A percentile compares a stretch with the other conserved stretches of the same genome.
Evolutionary conservation across 2,329 filamentous ascomycete genomes (phyloP).

Genomic region (Aschersonia sp.): DNA sequence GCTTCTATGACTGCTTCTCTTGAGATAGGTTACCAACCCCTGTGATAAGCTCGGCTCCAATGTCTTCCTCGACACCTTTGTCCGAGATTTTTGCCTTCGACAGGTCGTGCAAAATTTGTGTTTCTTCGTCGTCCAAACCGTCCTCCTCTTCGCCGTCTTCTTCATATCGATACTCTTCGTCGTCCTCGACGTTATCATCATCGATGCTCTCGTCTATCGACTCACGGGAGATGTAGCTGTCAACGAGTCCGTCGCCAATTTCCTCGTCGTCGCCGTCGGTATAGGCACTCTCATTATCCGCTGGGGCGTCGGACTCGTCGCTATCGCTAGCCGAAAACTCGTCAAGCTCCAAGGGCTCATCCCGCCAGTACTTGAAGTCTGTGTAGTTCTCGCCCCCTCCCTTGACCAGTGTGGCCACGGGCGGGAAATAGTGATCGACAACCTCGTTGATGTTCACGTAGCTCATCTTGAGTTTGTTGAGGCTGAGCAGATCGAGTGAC

Average conservation of each 20-base stretch:
- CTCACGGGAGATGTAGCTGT: conserved; percentile 40
- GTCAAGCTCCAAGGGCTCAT: conserved; percentile 67
- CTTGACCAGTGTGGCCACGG: conserved; percentile 72
- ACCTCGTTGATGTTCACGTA: conserved; percentile 96
- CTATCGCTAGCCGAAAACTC: conserved; percentile 78
- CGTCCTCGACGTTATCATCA: conserved; percentile 24
- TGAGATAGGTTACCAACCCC: conserved; percentile 37
- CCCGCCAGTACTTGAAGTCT: conserved; percentile 94
- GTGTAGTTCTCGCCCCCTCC: conserved; percentile 90
- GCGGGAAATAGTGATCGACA: conserved; percentile 95
- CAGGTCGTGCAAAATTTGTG: conserved; percentile 4
- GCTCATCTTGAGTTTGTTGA: conserved; percentile 92
- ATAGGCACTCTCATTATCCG: conserved; percentile 27
- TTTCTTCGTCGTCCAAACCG: conserved; percentile 7
- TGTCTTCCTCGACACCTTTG: conserved; percentile 24
- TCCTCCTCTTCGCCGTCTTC: conserved; percentile 19
- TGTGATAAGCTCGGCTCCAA: conserved; percentile 42
- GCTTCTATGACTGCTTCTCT: conserved; percentile 2
- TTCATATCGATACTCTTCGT: conserved; percentile 25
- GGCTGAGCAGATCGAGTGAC: conserved; percentile 71
- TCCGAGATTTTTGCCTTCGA: conserved; percentile 3
- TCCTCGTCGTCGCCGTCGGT: conserved; percentile 30
- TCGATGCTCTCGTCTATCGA: conserved; percentile 25
- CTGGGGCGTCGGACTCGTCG: conserved; percentile 35
- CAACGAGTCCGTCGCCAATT: conserved; percentile 27